Evolutionary conservation across 306 rosid species (phyloP).

Genomic region (Vicia faba): DNA sequence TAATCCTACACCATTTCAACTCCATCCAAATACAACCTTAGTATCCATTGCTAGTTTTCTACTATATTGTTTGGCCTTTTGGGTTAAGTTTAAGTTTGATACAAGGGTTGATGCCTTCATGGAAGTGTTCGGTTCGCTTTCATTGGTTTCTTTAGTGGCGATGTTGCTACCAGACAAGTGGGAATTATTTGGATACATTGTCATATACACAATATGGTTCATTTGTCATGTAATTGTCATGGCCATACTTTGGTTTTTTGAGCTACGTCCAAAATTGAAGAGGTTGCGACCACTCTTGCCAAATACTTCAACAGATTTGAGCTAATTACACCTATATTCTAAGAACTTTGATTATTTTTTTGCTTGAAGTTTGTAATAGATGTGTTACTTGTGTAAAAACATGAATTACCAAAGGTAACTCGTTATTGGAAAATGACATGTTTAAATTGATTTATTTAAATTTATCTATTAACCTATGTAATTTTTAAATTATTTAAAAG

Average conservation of each 20-base stretch:
- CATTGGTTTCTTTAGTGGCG: neutral
- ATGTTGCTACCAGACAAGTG: neutral
- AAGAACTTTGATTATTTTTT: neutral
- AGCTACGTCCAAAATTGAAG: neutral
- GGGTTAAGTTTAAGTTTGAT: neutral
- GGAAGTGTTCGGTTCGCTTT: conserved; percentile 22
- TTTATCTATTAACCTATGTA: neutral
- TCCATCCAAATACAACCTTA: neutral
- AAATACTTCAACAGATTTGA: conserved; percentile 1
- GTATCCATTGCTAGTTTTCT: conserved; percentile 13
- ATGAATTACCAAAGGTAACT: neutral
- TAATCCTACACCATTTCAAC: neutral
- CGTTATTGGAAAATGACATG: neutral
- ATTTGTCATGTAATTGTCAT: neutral
- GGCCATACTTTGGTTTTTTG: neutral
- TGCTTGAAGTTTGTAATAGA: neutral
- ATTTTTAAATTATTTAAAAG: neutral
- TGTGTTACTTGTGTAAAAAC: neutral
- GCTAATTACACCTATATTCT: neutral
- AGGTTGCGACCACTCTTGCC: neutral
- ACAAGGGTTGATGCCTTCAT: neutral
- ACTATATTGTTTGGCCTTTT: conserved; percentile 2
- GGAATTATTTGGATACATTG: neutral
- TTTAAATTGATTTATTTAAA: neutral
- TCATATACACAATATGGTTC: neutral